Base-by-base conservation (phyloP, 2,329 filamentous ascomycete species). In the Scedosporium boydii region DNA sequence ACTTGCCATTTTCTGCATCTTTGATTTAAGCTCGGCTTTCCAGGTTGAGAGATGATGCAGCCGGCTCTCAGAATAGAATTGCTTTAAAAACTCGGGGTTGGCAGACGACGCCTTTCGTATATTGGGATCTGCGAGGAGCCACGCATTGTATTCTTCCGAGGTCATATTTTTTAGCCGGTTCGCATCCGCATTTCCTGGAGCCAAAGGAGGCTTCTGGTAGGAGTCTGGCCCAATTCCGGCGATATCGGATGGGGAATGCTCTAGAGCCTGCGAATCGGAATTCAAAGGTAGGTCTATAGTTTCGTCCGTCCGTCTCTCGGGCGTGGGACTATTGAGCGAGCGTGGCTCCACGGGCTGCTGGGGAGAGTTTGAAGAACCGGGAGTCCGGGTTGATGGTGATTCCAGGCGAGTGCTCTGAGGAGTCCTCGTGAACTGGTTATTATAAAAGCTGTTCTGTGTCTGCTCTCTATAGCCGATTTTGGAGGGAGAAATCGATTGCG, bases 41-140 rank as follows among this genome's bases (percentile, higher is more conserved):
- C 95, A 98, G 1, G 91, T 91, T 0, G 93, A 97, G 0, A 99
- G 78, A 71, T 99, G 95, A 73, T 99, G 96, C 21, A 99, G 80
- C 26, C 95, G 88, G 65, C 93, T 98, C 75, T 98, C 93, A 4
- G 91, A 89, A 71, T 98, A 99, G 70, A 91, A 99, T 65, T 98
- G 93, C 66, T 93, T 89, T 1, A 99, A 79, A 65, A 99, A 99
- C 42, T 95, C 87, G 0, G 96, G 95, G 67, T 99, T 96, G 7
- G 92, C 90, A 1, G 92, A 92, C 1, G 93, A 96, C 0, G 92
- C 92, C 70, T 96, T 95, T 64, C 91, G 85, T 68, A 96, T 86
- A 41, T 87, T 87, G 2, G 95, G 92, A 69, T 98, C 92, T 2
- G 89, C 85, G 3, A 99, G 80, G 1, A 98, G 80, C 64, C 89